These are phyloP conservation scores for Cyclotella baltica DNA, from an alignment of 108 stramenopile species.

Conservation along the genomic window DNA sequence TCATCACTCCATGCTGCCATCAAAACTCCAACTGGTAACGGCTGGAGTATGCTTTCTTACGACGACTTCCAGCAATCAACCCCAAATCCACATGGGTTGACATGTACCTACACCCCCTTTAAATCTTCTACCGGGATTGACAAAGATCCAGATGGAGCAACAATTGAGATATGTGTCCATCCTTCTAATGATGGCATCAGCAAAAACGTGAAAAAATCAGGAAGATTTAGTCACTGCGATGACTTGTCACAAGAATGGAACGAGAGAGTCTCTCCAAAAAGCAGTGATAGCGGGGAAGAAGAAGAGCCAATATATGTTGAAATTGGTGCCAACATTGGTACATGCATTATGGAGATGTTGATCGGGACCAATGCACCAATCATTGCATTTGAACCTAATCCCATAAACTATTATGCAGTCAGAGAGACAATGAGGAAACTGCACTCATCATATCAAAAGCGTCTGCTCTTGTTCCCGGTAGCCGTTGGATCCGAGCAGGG, in stretches of 20 bases:
- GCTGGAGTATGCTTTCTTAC: not conserved
- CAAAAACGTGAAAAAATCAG: not conserved
- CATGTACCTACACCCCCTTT: not conserved
- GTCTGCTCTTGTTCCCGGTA: conserved; percentile 28
- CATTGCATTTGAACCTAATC: conserved; percentile 53
- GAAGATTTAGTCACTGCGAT: not conserved
- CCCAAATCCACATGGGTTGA: not conserved
- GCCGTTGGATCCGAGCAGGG: conserved; percentile 7
- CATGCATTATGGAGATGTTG: conserved; percentile 54
- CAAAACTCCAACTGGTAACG: not conserved
- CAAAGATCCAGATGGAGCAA: not conserved
- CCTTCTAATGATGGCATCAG: not conserved
- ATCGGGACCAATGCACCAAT: conserved; percentile 43
- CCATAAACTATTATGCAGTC: conserved; percentile 25
- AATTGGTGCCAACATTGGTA: conserved; percentile 52
- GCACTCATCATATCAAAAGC: conserved; percentile 19
- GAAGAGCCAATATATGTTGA: conserved; percentile 32
- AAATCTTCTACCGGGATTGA: not conserved
- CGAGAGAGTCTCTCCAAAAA: not conserved
- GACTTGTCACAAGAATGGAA: not conserved
- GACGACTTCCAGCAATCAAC: not conserved
- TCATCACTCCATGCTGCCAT: not conserved
- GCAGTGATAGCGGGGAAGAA: not conserved
- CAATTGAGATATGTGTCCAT: not conserved
- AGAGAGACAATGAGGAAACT: not conserved